Conservation (phyloP, 306 rosid species). For the Fragaria nilgerrensis region DNA sequence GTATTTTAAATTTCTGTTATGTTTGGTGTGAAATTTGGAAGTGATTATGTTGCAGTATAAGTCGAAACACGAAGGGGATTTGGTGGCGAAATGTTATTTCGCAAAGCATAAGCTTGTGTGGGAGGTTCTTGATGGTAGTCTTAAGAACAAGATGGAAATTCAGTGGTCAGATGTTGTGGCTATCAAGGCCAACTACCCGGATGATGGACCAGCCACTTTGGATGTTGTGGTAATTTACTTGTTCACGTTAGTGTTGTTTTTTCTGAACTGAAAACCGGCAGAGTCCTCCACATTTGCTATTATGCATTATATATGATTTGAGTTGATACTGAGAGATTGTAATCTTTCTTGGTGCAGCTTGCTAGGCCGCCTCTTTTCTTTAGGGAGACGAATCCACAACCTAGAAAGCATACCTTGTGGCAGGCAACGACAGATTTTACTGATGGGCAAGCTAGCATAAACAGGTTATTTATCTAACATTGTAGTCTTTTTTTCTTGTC, state of each 20-base stretch:
- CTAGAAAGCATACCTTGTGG: slow-evolving; percentile 91
- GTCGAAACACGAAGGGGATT: slow-evolving; percentile 79
- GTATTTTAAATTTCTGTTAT: background rate
- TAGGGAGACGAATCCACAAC: slow-evolving; percentile 89
- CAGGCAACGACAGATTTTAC: slow-evolving; percentile 81
- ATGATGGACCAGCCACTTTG: slow-evolving; percentile 64
- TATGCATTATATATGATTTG: background rate
- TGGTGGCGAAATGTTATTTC: slow-evolving; percentile 83
- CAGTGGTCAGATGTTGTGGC: slow-evolving; percentile 92
- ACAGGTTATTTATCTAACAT: slow-evolving; percentile 43
- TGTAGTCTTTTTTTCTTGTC: background rate
- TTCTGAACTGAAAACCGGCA: background rate
- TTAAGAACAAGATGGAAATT: slow-evolving; percentile 86
- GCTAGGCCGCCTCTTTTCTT: slow-evolving; percentile 77
- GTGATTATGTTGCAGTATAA: slow-evolving; percentile 48
- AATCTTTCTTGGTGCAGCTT: slow-evolving; percentile 44
- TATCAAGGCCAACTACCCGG: slow-evolving; percentile 70
- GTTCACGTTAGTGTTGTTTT: background rate
- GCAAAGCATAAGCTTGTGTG: slow-evolving; percentile 88
- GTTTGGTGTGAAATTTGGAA: background rate
- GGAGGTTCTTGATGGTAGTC: slow-evolving; percentile 92
- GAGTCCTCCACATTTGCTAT: no score
- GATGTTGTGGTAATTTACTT: slow-evolving; percentile 56
- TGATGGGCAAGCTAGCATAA: slow-evolving; percentile 65
- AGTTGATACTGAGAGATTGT: background rate